Evolutionary conservation across 176 grass and related monocot genomes (phyloP), one percentile per base, ranked within the genome.

Genomic region (Calamus simplicifolius): DNA sequence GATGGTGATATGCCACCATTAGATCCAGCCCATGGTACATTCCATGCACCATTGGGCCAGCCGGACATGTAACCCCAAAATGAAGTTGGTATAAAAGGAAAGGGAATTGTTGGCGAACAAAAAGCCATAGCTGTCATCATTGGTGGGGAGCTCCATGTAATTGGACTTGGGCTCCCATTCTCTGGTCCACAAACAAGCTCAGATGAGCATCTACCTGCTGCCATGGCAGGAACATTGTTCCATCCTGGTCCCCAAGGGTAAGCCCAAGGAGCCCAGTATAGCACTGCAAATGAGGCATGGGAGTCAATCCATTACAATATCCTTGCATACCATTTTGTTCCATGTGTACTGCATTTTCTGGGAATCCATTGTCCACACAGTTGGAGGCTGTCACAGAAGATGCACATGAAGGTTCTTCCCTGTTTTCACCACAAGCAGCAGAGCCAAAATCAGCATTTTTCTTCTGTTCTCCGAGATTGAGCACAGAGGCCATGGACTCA

Each of bases 401-500:
- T 62, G 29, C 3, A 15, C 67, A 72, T 6, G 23, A 27, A 16
- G 62, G 28, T 10, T 16, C 70, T 66, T 85, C 82, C 57, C 48
- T 67, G 49, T 72, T 80, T 72, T 48, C 58, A 50, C 25, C 29
- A 49, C 18, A 27, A 56, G 73, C 43, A 49, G 7, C 18, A 16
- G 51, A 59, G 54, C 27, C 64, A 52, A 62, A 52, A 31, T 79
- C 79, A 59, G 63, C 60, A 26, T 69, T 28, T 17, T 71, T 66
- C 29, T 25, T 51, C 72, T 82, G 83, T 56, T 90, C 92, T 51
- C 61, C 72, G 30, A 96, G 85, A 71, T 75, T 96, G 71, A 96
- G 67, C 29, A 48, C 78, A 26, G 92, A 85, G 19, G 64, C 75
- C 83, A 96, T 96, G 6, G 92, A 88, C 54, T 90, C 92, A 49